A percentile compares a stretch with the other conserved stretches of the same genome.
Evolutionary conservation across 441 rosid species (phyloP).

Genomic region (Heliophila coronopifolia): DNA sequence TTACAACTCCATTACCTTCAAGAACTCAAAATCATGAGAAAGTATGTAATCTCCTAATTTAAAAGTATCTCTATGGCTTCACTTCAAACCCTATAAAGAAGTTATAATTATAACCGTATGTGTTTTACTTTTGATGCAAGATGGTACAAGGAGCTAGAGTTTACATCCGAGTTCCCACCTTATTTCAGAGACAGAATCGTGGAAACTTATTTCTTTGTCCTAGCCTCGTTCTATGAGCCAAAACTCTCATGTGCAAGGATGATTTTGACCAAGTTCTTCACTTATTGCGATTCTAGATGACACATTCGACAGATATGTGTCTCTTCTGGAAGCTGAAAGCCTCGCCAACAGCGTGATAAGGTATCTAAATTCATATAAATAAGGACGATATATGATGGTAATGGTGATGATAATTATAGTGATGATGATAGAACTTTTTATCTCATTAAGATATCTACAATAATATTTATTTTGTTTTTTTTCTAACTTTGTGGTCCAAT

Average conservation of each 20-base stretch:
- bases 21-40: not conserved
- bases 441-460: too few species aligned
- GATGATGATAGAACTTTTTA: too few species aligned
- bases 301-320: constrained; percentile 34
- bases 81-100: too few species aligned
- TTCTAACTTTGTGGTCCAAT: too few species aligned
- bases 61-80: too few species aligned
- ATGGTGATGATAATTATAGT: too few species aligned
- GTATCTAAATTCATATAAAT: too few species aligned
- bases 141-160: constrained; percentile 33
- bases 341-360: constrained; percentile 22
- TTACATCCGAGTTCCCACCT: constrained; percentile 19
- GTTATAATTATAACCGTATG: not conserved
- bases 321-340: constrained; percentile 25
- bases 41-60: not conserved
- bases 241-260: constrained; percentile 24
- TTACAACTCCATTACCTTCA: not conserved
- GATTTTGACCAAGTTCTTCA: constrained; percentile 10
- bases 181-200: constrained; percentile 35
- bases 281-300: constrained; percentile 33
- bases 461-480: too few species aligned
- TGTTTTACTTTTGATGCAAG: constrained; percentile 22
- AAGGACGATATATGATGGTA: too few species aligned
- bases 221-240: constrained; percentile 30
- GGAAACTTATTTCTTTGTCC: constrained; percentile 27